phyloP scores from a whole-genome alignment of 129 eudicot species.

The carrot (Daucus carota) region DNA sequence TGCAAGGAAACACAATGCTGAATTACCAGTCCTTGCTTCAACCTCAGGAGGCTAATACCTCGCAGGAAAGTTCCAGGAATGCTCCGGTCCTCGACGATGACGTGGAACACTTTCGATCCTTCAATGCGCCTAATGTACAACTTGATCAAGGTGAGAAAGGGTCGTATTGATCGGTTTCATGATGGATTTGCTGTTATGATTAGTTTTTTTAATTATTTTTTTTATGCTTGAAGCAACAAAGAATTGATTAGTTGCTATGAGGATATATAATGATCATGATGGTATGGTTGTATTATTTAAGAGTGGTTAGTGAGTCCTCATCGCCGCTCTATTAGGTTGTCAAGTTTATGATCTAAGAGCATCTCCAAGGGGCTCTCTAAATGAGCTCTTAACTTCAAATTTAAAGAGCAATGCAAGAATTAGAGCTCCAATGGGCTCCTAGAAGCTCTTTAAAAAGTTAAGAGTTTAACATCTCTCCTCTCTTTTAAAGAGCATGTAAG shows the following conservation, averaged over 20 bases:
- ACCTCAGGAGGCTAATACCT: constrained; percentile 2
- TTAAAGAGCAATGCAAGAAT: too few species aligned
- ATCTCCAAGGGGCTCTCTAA: too few species aligned
- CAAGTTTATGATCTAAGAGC: neutral
- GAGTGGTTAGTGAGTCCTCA: constrained; percentile 1
- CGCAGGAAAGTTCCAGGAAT: neutral
- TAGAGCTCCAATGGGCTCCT: too few species aligned
- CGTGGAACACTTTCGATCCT: constrained; percentile 6
- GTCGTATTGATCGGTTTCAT: neutral
- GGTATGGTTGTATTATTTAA: neutral
- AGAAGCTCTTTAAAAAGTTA: too few species aligned
- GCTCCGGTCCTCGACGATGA: constrained; percentile 6
- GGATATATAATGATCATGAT: neutral
- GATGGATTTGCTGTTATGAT: constrained; percentile 2
- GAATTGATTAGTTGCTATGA: neutral
- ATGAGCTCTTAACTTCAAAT: too few species aligned
- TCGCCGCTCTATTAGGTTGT: constrained; percentile 1
- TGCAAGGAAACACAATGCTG: constrained; percentile 37
- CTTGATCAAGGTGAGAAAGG: neutral
- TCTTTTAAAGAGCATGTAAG: too few species aligned
- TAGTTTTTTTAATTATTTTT: neutral
- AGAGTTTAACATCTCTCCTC: too few species aligned
- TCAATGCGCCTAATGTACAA: neutral
- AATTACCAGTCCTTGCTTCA: constrained; percentile 36
- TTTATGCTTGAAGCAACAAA: neutral